Percentiles rank a stretch among this genome's conserved stretches.
Conservation (phyloP, 2,329 filamentous ascomycete species). For the Aspergillus brunneoviolaceus region DNA sequence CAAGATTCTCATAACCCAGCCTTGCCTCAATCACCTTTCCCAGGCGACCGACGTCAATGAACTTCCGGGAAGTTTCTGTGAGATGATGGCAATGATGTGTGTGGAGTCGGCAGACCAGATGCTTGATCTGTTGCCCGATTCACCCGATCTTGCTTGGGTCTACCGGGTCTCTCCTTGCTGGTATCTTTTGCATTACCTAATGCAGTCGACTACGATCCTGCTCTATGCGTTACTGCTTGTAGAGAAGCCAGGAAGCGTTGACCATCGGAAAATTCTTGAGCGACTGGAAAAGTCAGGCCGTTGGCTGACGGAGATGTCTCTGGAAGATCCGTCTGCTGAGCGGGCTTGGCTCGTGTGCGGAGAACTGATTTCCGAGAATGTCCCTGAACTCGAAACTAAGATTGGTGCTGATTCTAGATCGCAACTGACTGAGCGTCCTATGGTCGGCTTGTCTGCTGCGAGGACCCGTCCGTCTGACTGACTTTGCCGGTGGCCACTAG, state of each 20-base stretch:
- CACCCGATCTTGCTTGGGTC: conserved; percentile 31
- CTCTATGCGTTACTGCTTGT: conserved; percentile 38
- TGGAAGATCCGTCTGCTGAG: conserved; percentile 33
- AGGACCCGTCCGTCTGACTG: background rate
- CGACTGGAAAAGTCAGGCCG: conserved; percentile 34
- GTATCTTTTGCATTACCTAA: conserved; percentile 42
- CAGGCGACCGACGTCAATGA: conserved; percentile 27
- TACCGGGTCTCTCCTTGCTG: conserved; percentile 41
- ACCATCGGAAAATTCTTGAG: conserved; percentile 27
- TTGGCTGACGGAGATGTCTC: conserved; percentile 40
- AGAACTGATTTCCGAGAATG: conserved; percentile 26
- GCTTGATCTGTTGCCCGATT: conserved; percentile 38
- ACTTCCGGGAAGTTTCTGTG: conserved; percentile 32
- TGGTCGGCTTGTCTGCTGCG: background rate
- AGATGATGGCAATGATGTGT: conserved; percentile 36
- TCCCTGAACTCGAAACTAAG: conserved; percentile 11
- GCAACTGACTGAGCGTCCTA: background rate
- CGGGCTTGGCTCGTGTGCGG: conserved; percentile 36
- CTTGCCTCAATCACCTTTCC: conserved; percentile 42
- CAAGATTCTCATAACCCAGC: conserved; percentile 45
- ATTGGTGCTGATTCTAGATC: background rate
- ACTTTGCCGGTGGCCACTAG: background rate
- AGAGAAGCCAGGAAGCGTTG: conserved; percentile 30
- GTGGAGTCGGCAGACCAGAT: conserved; percentile 37
- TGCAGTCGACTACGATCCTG: conserved; percentile 41